These are phyloP conservation scores for Bocquillonia castaneifolia DNA, from an alignment of 441 rosid genomes.

Conservation along the genomic window DNA sequence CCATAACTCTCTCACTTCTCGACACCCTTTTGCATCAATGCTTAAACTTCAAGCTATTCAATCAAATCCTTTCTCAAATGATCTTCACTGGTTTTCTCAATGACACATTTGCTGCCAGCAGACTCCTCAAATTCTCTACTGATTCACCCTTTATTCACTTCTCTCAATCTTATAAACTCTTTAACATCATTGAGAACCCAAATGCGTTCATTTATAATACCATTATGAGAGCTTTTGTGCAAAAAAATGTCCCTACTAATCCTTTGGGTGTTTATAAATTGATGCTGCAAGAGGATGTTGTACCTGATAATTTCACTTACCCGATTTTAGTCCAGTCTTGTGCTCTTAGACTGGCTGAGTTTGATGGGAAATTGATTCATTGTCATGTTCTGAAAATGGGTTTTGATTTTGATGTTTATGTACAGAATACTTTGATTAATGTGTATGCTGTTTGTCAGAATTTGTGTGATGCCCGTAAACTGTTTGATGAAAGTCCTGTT, in stretches of 20 bases:
- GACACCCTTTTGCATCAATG: constrained; percentile 36
- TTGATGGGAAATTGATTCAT: constrained; percentile 47
- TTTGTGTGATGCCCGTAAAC: constrained; percentile 33
- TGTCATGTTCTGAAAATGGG: constrained; percentile 40
- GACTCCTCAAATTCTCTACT: constrained; percentile 42
- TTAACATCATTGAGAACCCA: constrained; percentile 34
- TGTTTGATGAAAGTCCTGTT: constrained; percentile 46
- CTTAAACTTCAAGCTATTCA: constrained; percentile 36
- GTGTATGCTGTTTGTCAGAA: constrained; percentile 43
- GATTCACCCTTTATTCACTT: constrained; percentile 33
- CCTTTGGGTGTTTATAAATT: constrained; percentile 36
- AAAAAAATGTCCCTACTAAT: constrained; percentile 26
- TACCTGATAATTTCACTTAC: constrained; percentile 43
- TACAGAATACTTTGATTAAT: constrained; percentile 45
- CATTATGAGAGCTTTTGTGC: constrained; percentile 47
- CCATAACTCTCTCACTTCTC: constrained; percentile 36
- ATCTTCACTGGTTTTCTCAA: constrained; percentile 39
- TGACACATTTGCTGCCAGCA: constrained; percentile 48
- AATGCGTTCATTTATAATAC: constrained; percentile 50
- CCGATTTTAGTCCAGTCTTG: constrained; percentile 47
- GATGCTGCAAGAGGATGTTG: constrained; percentile 34
- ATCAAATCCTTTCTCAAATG: constrained; percentile 50
- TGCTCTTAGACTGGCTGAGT: constrained; percentile 27
- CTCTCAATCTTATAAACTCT: constrained; percentile 32
- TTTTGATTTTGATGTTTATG: constrained; percentile 44